These are phyloP conservation scores for Cytospora piceae DNA, from an alignment of 2,329 filamentous ascomycete genomes.

Conservation along the genomic window DNA sequence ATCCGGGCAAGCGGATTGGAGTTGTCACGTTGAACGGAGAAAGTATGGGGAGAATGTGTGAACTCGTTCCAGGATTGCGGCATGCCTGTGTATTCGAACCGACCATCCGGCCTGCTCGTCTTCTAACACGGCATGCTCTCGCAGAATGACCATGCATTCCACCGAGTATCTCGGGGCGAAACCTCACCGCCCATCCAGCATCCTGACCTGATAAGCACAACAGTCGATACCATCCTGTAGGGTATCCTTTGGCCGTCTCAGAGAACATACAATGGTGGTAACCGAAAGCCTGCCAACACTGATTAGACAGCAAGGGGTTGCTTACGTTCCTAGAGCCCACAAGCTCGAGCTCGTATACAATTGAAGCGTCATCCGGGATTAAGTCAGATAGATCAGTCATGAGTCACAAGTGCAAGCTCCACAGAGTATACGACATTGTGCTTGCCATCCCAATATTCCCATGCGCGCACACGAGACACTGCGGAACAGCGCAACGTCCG, in stretches of 20 bases:
- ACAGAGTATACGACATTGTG: not conserved
- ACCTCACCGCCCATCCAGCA: not conserved
- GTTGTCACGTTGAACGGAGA: not conserved
- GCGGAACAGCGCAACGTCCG: not conserved
- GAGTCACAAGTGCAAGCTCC: not conserved
- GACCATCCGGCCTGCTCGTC: not conserved
- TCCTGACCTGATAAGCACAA: not conserved
- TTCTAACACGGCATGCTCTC: not conserved
- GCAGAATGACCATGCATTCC: not conserved
- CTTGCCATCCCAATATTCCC: not conserved
- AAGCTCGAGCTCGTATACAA: not conserved
- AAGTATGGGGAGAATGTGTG: not conserved
- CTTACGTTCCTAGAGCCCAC: not conserved
- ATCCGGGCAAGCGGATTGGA: conserved; percentile 6
- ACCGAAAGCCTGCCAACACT: not conserved
- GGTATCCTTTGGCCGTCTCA: not conserved
- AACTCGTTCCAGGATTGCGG: not conserved
- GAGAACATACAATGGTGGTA: not conserved
- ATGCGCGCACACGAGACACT: not conserved
- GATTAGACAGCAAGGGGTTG: not conserved
- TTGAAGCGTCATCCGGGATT: not conserved
- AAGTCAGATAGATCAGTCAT: not conserved
- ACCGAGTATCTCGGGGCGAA: not conserved
- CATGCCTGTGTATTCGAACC: not conserved
- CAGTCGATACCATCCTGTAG: not conserved